Conservation (phyloP, 352 stramenopile species). For the Pythium graminicola region DNA sequence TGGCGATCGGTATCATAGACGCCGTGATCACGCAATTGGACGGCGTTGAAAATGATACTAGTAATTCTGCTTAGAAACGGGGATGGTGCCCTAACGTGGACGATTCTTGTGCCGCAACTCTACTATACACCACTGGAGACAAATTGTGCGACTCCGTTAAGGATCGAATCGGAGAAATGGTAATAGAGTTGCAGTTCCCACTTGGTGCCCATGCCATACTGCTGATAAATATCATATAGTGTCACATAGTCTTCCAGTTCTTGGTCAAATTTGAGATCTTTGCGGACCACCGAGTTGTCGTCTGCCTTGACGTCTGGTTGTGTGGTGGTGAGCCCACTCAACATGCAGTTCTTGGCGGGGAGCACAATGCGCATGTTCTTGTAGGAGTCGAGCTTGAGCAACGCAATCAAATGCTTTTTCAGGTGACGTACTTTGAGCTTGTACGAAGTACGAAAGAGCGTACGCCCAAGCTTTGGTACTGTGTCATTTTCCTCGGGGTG, state of each 20-base stretch:
- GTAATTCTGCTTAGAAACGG: not conserved
- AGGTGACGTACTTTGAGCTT: conserved; percentile 66
- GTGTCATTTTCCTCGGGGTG: conserved; percentile 40
- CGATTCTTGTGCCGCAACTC: too few species aligned
- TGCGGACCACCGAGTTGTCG: conserved; percentile 27
- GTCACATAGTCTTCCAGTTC: conserved; percentile 64
- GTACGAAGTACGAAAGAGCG: conserved; percentile 53
- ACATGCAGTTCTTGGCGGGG: conserved; percentile 38
- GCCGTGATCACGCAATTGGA: not conserved
- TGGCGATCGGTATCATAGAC: conserved; percentile 13
- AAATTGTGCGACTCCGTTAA: conserved; percentile 63
- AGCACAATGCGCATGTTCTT: conserved; percentile 59
- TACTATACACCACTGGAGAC: conserved; percentile 22
- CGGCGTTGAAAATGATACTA: not conserved
- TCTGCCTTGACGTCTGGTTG: conserved; percentile 3
- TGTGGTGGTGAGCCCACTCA: conserved; percentile 38
- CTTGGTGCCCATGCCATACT: conserved; percentile 60
- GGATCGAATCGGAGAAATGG: conserved; percentile 69
- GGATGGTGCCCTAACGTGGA: too few species aligned
- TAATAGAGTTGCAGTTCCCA: conserved; percentile 73
- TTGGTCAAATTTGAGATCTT: conserved; percentile 68
- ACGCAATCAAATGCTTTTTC: conserved; percentile 54
- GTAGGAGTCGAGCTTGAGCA: conserved; percentile 40
- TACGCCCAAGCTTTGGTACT: conserved; percentile 35
- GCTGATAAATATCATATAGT: conserved; percentile 77